phyloP scores from a whole-genome alignment of 1,139 yeast species.

The Zygosaccharomyces pseudobailii region DNA sequence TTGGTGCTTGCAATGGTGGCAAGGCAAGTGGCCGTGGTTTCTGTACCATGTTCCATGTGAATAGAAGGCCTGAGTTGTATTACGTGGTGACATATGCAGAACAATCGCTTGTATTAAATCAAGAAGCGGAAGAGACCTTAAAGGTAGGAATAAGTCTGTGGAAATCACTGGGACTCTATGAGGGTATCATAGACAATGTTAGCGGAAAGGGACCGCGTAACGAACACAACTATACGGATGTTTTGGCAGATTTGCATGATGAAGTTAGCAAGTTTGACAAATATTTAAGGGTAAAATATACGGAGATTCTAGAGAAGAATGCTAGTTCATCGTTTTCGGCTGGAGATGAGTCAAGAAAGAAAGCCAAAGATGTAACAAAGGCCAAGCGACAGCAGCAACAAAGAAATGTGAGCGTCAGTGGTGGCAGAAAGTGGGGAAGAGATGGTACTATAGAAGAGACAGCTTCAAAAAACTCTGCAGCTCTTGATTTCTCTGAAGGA shows the following conservation, averaged over 20 bases:
- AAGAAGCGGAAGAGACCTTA: slow-evolving; percentile 33
- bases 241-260: slow-evolving; percentile 28
- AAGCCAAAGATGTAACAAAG: slow-evolving; percentile 10
- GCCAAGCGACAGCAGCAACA: slow-evolving; percentile 7
- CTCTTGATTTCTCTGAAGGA: slow-evolving; percentile 46
- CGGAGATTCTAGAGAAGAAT: slow-evolving; percentile 21
- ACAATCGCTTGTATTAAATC: slow-evolving; percentile 32
- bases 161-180: slow-evolving; percentile 28
- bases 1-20: slow-evolving; percentile 24
- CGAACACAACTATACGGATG: slow-evolving; percentile 20
- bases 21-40: slow-evolving; percentile 36
- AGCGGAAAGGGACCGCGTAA: slow-evolving; percentile 27
- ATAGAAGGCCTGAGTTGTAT: slow-evolving; percentile 31
- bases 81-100: slow-evolving; percentile 33
- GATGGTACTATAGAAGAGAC: slow-evolving; percentile 47
- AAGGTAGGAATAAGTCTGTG: slow-evolving; percentile 28
- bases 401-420: slow-evolving; percentile 8
- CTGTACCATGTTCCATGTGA: slow-evolving; percentile 27
- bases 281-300: slow-evolving; percentile 32
- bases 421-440: slow-evolving; percentile 41
- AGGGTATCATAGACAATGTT: slow-evolving; percentile 26
- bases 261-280: slow-evolving; percentile 32
- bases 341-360: slow-evolving; percentile 3
- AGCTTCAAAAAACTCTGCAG: slow-evolving; percentile 34
- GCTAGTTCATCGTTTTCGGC: neutral